Conservation (phyloP, 192 early-diverging fungal species). For the Rhizoclosmatium sp. region DNA sequence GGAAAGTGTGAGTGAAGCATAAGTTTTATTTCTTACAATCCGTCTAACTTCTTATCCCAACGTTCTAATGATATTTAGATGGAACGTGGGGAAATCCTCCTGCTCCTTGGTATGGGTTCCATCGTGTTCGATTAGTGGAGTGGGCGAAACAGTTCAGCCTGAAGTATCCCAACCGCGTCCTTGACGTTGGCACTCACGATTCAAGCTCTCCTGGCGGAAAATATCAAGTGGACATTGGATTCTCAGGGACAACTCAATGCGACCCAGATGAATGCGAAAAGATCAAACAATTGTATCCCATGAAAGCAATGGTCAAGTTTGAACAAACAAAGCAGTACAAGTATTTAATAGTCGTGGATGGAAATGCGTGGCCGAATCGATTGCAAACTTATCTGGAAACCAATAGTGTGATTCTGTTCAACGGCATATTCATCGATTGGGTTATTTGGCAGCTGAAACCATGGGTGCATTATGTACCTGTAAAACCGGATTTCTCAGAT, state of each 20-base stretch:
- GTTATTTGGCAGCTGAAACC: constrained; percentile 27
- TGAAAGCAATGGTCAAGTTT: constrained; percentile 5
- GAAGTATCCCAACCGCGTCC: background rate
- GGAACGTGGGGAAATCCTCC: too few relatives aligned
- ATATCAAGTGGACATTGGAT: constrained; percentile 10
- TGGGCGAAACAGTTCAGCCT: constrained; percentile 6
- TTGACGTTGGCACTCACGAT: constrained; percentile 16
- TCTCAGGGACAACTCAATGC: constrained; percentile 5
- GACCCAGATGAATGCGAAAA: background rate
- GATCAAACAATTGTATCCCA: background rate
- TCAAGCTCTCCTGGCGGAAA: background rate
- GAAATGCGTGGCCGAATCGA: constrained; percentile 13
- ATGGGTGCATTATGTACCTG: constrained; percentile 32
- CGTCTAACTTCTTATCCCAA: too few relatives aligned
- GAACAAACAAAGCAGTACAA: constrained; percentile 29
- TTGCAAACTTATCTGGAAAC: constrained; percentile 10
- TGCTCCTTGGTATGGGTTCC: background rate
- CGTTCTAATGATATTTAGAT: too few relatives aligned
- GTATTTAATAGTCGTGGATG: constrained; percentile 31
- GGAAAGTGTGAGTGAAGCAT: background rate
- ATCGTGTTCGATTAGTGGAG: background rate
- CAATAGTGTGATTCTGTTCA: constrained; percentile 22
- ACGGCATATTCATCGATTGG: constrained; percentile 26
- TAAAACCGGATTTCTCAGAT: constrained; percentile 31
- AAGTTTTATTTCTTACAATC: too few relatives aligned